Evolutionary conservation across 2,329 filamentous ascomycete species (phyloP), one percentile per base, ranked within the genome.

Genomic region (Parastagonospora avenae): DNA sequence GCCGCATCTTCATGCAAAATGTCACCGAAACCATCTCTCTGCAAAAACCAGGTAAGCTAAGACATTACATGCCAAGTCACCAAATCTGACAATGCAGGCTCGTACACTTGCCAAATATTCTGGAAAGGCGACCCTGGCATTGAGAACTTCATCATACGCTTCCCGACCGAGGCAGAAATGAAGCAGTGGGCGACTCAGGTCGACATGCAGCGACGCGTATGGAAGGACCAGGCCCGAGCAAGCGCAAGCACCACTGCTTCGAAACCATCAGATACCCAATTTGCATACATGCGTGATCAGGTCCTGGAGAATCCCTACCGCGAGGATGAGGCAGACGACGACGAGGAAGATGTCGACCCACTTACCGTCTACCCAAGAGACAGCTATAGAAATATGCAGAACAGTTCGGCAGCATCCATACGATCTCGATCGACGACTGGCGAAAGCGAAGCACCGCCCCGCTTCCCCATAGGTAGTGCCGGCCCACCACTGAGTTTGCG

Each of bases 1-100:
- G 94, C 33, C 86, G 94, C 44, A 99, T 99, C 66, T 97, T 97
- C 77, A 97, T 99, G 92, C 92, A 92, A 62, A 99, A 99, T 68
- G 93, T 99, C 47, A 97, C 92, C 33, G 91, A 97, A 72, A 88
- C 96, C n/a, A 80, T 96, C 36, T 92, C 89, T 14, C 80, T 94
- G 52, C 86, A 88, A 42, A 96, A 92, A 74, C 90, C 91, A 75
- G 92, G 92, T 95, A 32, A 32, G 29, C 16, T 32, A 1, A 30
- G 10, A 24, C 7, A 24, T 2, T 14, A 43, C 32, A 15, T 9
- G 19, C 4, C 9, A 9, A 12, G 8, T 12, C 30, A 9, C 12
- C 4, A 14, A 15, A 14, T 30, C 48, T 63, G 39, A 61, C 32
- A 12, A 2, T 41, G 16, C 64, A 94, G 92, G 91, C 41, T 93